Conservation (phyloP, 1,284 basidiomycete species). For the Ceratobasidium sp. region DNA sequence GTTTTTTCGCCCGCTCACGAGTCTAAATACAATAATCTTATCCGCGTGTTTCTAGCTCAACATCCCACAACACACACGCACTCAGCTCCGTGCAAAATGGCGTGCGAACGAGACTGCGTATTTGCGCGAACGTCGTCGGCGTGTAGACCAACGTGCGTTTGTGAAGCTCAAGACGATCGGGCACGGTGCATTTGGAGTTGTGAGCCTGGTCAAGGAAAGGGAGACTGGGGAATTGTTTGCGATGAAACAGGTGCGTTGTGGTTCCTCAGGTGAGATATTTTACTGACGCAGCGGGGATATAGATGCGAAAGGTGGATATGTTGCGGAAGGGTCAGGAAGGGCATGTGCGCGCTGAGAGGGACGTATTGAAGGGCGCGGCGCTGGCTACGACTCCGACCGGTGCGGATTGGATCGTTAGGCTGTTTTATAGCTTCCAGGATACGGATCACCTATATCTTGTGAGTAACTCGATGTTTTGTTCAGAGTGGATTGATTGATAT, state of each 20-base stretch:
- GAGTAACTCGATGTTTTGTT: slow-evolving; percentile 57
- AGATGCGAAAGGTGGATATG: slow-evolving; percentile 97
- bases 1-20: background rate
- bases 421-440: slow-evolving; percentile 94
- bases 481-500: slow-evolving; percentile 39
- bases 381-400: slow-evolving; percentile 75
- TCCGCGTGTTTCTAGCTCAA: slow-evolving; percentile 11
- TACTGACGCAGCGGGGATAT: slow-evolving; percentile 49
- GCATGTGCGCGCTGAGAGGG: slow-evolving; percentile 91
- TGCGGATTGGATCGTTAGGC: slow-evolving; percentile 93
- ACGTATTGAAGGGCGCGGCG: slow-evolving; percentile 85
- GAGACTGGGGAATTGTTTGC: slow-evolving; percentile 86
- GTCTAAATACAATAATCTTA: no score
- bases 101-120: slow-evolving; percentile 89
- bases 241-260: slow-evolving; percentile 88
- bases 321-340: slow-evolving; percentile 98
- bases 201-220: slow-evolving; percentile 89
- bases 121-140: slow-evolving; percentile 84
- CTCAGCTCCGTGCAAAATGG: slow-evolving; percentile 81
- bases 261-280: slow-evolving; percentile 51
- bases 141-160: slow-evolving; percentile 89
- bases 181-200: slow-evolving; percentile 97
- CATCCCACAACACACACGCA: slow-evolving; percentile 64
- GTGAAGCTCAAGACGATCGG: slow-evolving; percentile 95
- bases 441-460: slow-evolving; percentile 94